Percentiles rank a stretch among this genome's conserved stretches.
These are phyloP conservation scores for Fusarium kyushuense DNA, from an alignment of 2,329 filamentous ascomycete genomes.

Conservation along the genomic window DNA sequence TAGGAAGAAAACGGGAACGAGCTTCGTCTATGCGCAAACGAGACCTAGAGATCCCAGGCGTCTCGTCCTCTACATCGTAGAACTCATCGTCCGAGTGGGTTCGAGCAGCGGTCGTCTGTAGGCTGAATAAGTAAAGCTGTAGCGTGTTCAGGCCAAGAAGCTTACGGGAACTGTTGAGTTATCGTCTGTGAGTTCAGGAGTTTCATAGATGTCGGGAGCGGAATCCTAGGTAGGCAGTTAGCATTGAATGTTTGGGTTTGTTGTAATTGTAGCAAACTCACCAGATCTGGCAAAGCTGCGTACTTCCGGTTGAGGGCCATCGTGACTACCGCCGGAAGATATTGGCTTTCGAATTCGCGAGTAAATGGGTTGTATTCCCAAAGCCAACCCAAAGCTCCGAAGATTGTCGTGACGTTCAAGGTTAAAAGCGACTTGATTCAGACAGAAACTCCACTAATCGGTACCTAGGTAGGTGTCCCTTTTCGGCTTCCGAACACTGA, in stretches of 20 bases:
- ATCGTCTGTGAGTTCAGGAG: constrained; percentile 91
- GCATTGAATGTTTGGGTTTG: constrained; percentile 13
- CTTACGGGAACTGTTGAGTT: constrained; percentile 84
- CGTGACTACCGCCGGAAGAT: neutral
- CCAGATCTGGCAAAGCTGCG: constrained; percentile 82
- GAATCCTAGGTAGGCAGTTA: constrained; percentile 72
- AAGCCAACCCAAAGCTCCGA: neutral
- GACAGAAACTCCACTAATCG: constrained; percentile 19
- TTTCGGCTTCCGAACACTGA: constrained; percentile 23
- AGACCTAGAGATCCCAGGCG: constrained; percentile 78
- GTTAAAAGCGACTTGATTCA: constrained; percentile 3
- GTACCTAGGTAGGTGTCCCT: constrained; percentile 8
- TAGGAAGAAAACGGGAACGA: constrained; percentile 80
- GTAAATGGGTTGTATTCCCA: neutral
- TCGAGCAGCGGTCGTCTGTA: constrained; percentile 66
- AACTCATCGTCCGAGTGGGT: constrained; percentile 73
- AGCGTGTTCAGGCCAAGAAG: neutral
- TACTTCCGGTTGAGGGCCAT: constrained; percentile 88
- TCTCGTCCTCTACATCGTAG: constrained; percentile 72
- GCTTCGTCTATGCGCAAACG: constrained; percentile 83
- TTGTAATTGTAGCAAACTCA: constrained; percentile 53
- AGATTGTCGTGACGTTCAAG: constrained; percentile 8
- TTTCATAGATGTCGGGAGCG: constrained; percentile 96
- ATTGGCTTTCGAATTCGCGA: neutral
- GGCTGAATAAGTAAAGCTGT: constrained; percentile 40